Evolutionary conservation across 176 grass and related monocot genomes (phyloP), one percentile per base, ranked within the genome.

Genomic region (Carex littledalei): DNA sequence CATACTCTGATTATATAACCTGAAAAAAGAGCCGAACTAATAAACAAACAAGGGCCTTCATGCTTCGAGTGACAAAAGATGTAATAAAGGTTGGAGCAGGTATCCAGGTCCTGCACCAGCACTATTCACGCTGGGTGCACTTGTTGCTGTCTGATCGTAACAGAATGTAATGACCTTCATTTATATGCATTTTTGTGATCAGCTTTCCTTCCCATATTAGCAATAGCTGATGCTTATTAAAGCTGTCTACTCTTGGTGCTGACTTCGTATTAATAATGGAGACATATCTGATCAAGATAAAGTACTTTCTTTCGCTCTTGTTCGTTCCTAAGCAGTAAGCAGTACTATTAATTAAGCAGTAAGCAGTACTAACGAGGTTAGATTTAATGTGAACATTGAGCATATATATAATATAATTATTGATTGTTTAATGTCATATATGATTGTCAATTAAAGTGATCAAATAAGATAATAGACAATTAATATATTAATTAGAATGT

Each of bases 211-310:
- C 20, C 20, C 71, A 76, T 53, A 26, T 76, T 53, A 76, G 41
- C 11, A 26, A 54, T 53, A 76, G 41, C 11, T 53, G 43, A 13
- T 76, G 45, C 12, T 75, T 21, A 53, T 53, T 76, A 70, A 70
- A 70, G 67, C 15, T 70, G 67, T 53, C 43, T 24, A 21, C 32
- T 15, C 26, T 15, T 50, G 39, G 70, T 74, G 41, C 11, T 75
- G 21, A 75, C 43, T 14, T 24, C 3, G 70, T 22, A 74, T 75
- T 75, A 75, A 75, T 75, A 10, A 50, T 50, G 71, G 71, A 75
- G 47, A 26, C 71, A 75, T 75, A 75, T 53, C 45, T 75, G 21
- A 75, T 53, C 71, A 52, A 24, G n/a, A 75, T 49, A 75, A 75
- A 50, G 13, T 52, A 45, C 45, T 76, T 53, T 53, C 10, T 13